phyloP scores from a whole-genome alignment of 306 rosid species.

The Echinosophora koreensis region DNA sequence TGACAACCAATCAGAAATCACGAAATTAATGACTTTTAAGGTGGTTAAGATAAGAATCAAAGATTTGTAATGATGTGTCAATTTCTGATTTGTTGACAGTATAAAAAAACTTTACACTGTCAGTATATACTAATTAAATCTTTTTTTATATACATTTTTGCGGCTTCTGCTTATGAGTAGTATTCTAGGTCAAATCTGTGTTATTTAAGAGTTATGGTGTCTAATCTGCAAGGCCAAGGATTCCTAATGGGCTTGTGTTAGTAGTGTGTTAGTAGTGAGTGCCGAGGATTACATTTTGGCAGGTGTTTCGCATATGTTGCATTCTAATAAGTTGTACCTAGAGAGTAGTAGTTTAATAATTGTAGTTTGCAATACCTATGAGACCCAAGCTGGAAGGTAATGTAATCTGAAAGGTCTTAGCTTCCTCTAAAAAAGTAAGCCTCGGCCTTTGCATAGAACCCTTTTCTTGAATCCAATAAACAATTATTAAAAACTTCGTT shows the following conservation, averaged over 20 bases:
- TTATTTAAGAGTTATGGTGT: background rate
- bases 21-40: no score
- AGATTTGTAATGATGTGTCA: no score
- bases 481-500: no score
- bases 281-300: background rate
- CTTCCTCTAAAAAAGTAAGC: background rate
- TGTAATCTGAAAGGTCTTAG: background rate
- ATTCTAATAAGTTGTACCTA: background rate
- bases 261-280: background rate
- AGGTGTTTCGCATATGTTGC: background rate
- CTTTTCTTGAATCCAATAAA: background rate
- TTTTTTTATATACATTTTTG: background rate
- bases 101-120: no score
- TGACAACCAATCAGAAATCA: no score
- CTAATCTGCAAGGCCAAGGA: background rate
- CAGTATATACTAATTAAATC: no score
- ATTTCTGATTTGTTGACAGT: no score
- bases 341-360: background rate
- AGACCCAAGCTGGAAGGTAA: background rate
- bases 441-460: background rate
- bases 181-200: background rate
- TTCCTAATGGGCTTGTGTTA: background rate
- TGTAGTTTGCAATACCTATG: background rate
- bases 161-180: slow-evolving; percentile 1
- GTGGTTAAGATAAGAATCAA: no score